A percentile compares a stretch with the other conserved stretches of the same genome.
Conservation (phyloP, 306 rosid species). For the Acacia acuminata region DNA sequence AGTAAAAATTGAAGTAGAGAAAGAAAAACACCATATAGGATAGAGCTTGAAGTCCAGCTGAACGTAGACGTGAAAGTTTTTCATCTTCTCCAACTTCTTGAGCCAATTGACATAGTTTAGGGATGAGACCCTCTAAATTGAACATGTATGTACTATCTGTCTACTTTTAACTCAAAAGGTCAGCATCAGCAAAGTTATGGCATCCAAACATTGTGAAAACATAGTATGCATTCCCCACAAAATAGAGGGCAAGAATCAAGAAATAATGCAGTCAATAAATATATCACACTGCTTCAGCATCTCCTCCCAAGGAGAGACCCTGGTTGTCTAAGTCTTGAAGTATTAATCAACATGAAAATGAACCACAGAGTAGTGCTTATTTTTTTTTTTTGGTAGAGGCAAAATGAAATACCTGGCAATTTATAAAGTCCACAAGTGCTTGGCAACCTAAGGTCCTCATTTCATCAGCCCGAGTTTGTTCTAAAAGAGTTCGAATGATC, state of each 20-base stretch:
- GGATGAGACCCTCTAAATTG: constrained; percentile 96
- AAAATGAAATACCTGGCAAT: constrained; percentile 68
- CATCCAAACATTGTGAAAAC: constrained; percentile 15
- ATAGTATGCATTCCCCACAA: neutral
- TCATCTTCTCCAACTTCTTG: constrained; percentile 73
- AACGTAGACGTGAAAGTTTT: constrained; percentile 69
- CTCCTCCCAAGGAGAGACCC: neutral
- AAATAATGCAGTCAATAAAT: neutral
- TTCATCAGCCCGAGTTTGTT: constrained; percentile 71
- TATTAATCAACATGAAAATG: constrained; percentile 20
- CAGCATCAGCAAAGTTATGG: constrained; percentile 46
- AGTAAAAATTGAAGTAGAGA: constrained; percentile 26
- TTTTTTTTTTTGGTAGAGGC: neutral
- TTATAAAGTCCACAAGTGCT: constrained; percentile 67
- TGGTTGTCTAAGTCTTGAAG: neutral
- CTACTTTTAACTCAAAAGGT: constrained; percentile 63
- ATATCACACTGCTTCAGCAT: neutral
- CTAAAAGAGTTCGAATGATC: constrained; percentile 75
- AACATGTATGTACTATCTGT: constrained; percentile 89
- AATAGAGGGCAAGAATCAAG: constrained; percentile 28
- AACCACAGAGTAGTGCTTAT: neutral
- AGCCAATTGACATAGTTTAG: constrained; percentile 94
- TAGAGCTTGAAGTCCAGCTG: constrained; percentile 78
- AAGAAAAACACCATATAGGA: constrained; percentile 68
- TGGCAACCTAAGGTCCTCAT: constrained; percentile 80